Evolutionary conservation across 345 rosid species (phyloP).

Genomic region (Eucalyptus urophylla): DNA sequence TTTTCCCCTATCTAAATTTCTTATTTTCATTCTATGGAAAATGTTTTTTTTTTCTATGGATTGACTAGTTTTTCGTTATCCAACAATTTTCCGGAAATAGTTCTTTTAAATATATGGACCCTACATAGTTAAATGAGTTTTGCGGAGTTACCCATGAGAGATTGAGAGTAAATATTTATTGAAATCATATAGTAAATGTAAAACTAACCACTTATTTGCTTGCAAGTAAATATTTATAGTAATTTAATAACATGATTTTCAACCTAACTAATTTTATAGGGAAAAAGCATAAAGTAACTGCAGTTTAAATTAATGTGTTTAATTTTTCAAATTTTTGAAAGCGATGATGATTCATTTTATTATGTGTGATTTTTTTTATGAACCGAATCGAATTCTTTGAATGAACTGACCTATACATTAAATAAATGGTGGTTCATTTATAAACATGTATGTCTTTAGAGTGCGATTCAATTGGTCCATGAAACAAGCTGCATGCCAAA

Average conservation of each 20-base stretch:
- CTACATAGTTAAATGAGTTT: background rate
- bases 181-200: accelerated
- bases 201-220: no score
- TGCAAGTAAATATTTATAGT: no score
- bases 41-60: background rate
- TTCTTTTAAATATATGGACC: background rate
- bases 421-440: background rate
- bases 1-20: accelerated
- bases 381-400: background rate
- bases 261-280: background rate
- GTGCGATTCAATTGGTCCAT: background rate
- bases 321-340: background rate
- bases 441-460: background rate
- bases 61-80: background rate
- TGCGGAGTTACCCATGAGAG: no score
- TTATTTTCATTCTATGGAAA: background rate
- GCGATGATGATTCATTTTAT: background rate
- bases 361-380: background rate
- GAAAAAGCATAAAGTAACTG: no score
- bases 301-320: background rate
- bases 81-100: background rate
- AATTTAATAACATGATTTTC: no score
- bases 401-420: background rate
- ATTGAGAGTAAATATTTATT: no score
- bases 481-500: background rate